A percentile compares a stretch with the other conserved stretches of the same genome.
Conservation (phyloP, 108 stramenopile species). For the Cyclotella cryptica region DNA sequence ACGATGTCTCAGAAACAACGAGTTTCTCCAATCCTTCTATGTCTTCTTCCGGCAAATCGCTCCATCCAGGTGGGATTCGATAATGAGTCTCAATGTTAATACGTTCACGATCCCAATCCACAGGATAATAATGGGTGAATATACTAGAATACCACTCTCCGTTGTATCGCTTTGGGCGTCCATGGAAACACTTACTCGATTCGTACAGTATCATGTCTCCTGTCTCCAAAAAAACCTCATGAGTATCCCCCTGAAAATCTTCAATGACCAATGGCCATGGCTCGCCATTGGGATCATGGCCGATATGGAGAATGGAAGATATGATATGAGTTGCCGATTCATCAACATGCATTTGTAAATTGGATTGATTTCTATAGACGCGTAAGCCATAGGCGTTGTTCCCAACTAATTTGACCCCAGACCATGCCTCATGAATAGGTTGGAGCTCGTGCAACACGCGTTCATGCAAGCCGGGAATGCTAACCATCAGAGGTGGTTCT, state of each 20-base stretch:
- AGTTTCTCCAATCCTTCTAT: conserved; percentile 44
- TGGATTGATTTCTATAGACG: conserved; percentile 60
- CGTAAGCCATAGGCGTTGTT: conserved; percentile 61
- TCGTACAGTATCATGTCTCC: conserved; percentile 90
- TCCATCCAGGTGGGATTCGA: conserved; percentile 66
- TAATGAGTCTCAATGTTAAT: conserved; percentile 67
- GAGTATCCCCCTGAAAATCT: conserved; percentile 59
- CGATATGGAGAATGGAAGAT: conserved; percentile 62
- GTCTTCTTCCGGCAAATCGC: conserved; percentile 25
- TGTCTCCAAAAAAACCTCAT: conserved; percentile 42
- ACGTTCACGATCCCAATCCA: conserved; percentile 51
- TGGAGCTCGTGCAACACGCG: conserved; percentile 21
- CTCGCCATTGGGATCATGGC: conserved; percentile 47
- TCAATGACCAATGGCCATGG: conserved; percentile 67
- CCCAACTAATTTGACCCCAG: conserved; percentile 28
- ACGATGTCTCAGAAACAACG: conserved; percentile 63
- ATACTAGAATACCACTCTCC: conserved; percentile 78
- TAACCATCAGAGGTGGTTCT: conserved; percentile 20
- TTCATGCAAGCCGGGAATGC: conserved; percentile 15
- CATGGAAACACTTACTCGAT: conserved; percentile 84
- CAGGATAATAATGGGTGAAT: conserved; percentile 84
- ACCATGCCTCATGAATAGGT: conserved; percentile 60
- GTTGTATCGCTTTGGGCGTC: conserved; percentile 71
- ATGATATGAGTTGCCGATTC: conserved; percentile 63
- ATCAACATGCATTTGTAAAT: conserved; percentile 68